Percentiles rank a stretch among this genome's conserved stretches.
These are phyloP conservation scores for Aspergillus neoniger DNA, from an alignment of 2,329 filamentous ascomycete genomes.

Conservation along the genomic window DNA sequence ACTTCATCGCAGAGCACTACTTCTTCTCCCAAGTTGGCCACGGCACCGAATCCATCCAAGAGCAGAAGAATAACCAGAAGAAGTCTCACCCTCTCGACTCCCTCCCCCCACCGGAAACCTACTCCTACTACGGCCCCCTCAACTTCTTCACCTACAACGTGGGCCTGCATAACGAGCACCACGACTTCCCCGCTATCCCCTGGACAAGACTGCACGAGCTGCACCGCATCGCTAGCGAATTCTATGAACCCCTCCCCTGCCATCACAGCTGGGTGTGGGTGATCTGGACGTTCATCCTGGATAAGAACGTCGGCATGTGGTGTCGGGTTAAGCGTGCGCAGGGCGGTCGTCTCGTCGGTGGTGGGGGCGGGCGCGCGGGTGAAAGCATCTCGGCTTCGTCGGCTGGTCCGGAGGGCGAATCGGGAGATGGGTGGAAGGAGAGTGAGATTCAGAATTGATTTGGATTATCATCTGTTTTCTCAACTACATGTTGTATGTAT, in stretches of 20 bases:
- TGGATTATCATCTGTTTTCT: not conserved
- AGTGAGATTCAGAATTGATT: conserved; percentile 65
- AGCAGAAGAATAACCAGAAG: conserved; percentile 40
- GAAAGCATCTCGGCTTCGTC: conserved; percentile 47
- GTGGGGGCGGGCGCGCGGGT: conserved; percentile 41
- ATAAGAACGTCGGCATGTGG: conserved; percentile 84
- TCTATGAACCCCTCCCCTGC: conserved; percentile 82
- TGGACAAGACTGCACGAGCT: conserved; percentile 84
- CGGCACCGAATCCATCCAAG: conserved; percentile 55
- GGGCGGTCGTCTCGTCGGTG: conserved; percentile 64
- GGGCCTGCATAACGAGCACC: conserved; percentile 96
- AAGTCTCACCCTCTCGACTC: conserved; percentile 57
- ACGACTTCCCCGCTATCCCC: conserved; percentile 95
- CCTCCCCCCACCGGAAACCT: conserved; percentile 83
- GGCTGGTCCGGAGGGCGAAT: conserved; percentile 46
- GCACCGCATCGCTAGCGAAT: conserved; percentile 80
- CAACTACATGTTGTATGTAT: no score
- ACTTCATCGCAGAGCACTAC: conserved; percentile 98
- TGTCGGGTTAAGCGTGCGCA: conserved; percentile 91
- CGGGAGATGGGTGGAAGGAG: conserved; percentile 64
- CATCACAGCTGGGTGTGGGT: conserved; percentile 91
- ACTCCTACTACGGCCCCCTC: conserved; percentile 91
- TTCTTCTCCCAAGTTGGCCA: conserved; percentile 57
- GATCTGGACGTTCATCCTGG: conserved; percentile 93
- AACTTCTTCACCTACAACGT: conserved; percentile 97